Evolutionary conservation across 139 green algal species (phyloP), one percentile per base, ranked within the genome.

Genomic region (Coelastrella sp.): DNA sequence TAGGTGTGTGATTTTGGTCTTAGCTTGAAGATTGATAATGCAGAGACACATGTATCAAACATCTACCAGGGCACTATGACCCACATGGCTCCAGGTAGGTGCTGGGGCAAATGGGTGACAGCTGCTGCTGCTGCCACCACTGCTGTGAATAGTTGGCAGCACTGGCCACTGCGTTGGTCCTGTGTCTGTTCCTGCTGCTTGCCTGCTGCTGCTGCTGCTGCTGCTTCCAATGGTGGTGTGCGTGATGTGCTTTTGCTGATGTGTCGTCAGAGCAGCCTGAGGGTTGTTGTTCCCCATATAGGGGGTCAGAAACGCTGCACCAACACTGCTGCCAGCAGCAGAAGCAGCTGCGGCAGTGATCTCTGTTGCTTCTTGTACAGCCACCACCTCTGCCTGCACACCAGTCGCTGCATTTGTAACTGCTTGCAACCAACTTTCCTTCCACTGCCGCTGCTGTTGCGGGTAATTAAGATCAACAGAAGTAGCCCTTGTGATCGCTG

Each of bases 1-100:
- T 13, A 57, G 45, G 45, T 57, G 11, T 57, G 74, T 11, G 89
- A 92, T 78, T 92, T 92, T 83, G 89, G 89, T 27, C 72, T 92
- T 32, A 80, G 38, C 63, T 43, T 92, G 13, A 87, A 88, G 66
- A 89, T 92, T 32, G 85, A 90, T 45, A 69, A 75, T 2, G 4
- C 59, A 19, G 81, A 89, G 45, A 90, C 79, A 13, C 88, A 92
- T 62, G 59, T 91, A 2, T 34, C 21, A 11, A 27, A 66, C 21
- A 19, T 66, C 17, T 66, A 66, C 57, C 21, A 27, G 27, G 57
- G 57, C n/a, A 66, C 57, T 8, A 27, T 66, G 21, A 66, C 21
- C 15, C 57, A 66, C 57, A 66, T 66, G 57, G 57, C 57, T 32
- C 57, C 57, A 66, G 57, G 57, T 66, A 57, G 11, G 45, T 9